Evolutionary conservation across 108 stramenopile species (phyloP), one percentile per base, ranked within the genome.

Genomic region (Cyclotella sp.): DNA sequence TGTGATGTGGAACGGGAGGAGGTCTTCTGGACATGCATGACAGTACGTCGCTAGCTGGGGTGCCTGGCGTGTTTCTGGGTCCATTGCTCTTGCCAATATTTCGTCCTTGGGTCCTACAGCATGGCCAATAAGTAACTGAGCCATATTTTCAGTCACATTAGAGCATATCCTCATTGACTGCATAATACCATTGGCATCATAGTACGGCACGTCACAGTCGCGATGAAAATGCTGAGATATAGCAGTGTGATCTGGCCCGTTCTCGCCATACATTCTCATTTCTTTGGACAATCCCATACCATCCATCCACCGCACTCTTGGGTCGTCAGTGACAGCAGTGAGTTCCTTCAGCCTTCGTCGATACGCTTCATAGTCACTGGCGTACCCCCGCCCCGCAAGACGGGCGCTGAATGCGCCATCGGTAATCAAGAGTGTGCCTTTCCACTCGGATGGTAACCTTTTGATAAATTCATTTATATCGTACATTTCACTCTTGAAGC

Each of bases 291-390:
- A 68, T 39, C 73, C 80, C 34, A 63, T 55, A 24, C 80, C 80
- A 40, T 81, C 68, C 18, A 81, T 15, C 80, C 73, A 81, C 28
- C 80, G 68, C 21, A 81, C 68, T 24, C 80, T 39, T n/a, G 59
- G 34, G 30, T 81, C 80, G 46, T 74, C 54, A 40, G 73, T 53
- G 21, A 9, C 24, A 39, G 45, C 15, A 4, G 68, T 21, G 55
- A 76, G 53, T 43, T 59, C 53, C 18, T 39, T 15, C 21, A 76
- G 30, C 42, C n/a, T 63, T 16, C 21, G 13, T 0, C 62, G 27
- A 63, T 75, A 71, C 13, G 26, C 16, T 57, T 70, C 68, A 27
- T 72, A 58, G 29, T 74, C 21, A 30, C 43, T 49, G 29, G 29
- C 11, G 47, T 52, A 49, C 27, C 53, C 59, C 21, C 24, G 29